phyloP scores from a whole-genome alignment of 192 early-diverging fungal genomes.

The Coemansia sp. region DNA sequence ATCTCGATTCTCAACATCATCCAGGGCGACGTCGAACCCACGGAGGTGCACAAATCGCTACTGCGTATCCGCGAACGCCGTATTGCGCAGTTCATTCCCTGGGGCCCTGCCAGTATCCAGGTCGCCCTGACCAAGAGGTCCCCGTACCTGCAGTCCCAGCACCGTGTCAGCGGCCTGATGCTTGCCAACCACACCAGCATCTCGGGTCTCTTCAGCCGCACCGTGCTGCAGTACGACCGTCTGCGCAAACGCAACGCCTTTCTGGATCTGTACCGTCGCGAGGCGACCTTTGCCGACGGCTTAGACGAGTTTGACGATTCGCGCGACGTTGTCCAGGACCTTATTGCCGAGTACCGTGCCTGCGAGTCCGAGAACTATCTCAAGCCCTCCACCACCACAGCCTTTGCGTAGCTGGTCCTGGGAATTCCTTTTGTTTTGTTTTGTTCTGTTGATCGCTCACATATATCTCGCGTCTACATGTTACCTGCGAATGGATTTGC shows the following conservation, averaged over 20 bases:
- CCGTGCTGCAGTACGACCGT: conserved; percentile 89
- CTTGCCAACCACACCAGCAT: conserved; percentile 98
- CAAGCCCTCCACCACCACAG: not conserved
- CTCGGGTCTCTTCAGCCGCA: conserved; percentile 87
- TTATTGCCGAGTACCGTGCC: conserved; percentile 93
- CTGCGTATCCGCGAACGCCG: conserved; percentile 91
- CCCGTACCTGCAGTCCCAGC: conserved; percentile 88
- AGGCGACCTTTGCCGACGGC: conserved; percentile 74
- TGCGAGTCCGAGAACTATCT: conserved; percentile 91
- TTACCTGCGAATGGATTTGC: too few relatives aligned
- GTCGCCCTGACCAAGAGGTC: conserved; percentile 93
- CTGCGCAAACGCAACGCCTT: conserved; percentile 95
- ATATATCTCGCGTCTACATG: not conserved
- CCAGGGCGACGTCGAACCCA: conserved; percentile 97
- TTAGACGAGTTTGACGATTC: conserved; percentile 94
- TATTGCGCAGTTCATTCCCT: conserved; percentile 96
- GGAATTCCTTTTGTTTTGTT: not conserved
- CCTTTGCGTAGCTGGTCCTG: not conserved
- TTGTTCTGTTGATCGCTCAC: not conserved
- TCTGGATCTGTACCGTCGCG: conserved; percentile 89
- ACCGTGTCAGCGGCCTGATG: conserved; percentile 97
- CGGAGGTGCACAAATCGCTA: conserved; percentile 98
- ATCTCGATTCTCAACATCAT: conserved; percentile 98
- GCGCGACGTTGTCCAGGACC: conserved; percentile 83
- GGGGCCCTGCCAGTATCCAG: conserved; percentile 99